Conservation (phyloP, 345 rosid genomes). For the Turnera subulata region DNA sequence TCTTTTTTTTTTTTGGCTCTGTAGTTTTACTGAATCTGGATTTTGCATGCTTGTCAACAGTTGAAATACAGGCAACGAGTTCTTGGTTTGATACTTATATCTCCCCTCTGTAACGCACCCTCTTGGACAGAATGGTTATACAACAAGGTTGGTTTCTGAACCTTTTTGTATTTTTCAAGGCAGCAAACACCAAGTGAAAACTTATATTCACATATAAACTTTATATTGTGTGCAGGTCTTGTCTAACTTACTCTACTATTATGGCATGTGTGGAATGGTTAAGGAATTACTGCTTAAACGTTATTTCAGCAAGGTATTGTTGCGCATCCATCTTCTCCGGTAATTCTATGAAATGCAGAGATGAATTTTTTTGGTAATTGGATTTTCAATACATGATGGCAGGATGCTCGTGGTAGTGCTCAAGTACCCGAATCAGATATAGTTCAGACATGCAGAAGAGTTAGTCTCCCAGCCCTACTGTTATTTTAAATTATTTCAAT, state of each 20-base stretch:
- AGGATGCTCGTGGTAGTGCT: slow-evolving; percentile 81
- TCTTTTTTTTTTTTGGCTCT: neutral
- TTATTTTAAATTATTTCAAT: neutral
- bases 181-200: neutral
- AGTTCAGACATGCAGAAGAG: slow-evolving; percentile 79
- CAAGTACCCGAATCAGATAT: slow-evolving; percentile 77
- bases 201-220: slow-evolving; percentile 12
- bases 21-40: slow-evolving; percentile 7
- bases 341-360: slow-evolving; percentile 3
- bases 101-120: slow-evolving; percentile 90
- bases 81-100: slow-evolving; percentile 82
- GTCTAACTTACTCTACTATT: slow-evolving; percentile 79
- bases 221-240: slow-evolving; percentile 48
- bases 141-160: slow-evolving; percentile 57
- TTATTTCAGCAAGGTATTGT: slow-evolving; percentile 83
- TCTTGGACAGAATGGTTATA: slow-evolving; percentile 90
- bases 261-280: slow-evolving; percentile 92
- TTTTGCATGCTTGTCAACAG: slow-evolving; percentile 39
- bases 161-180: slow-evolving; percentile 13
- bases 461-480: slow-evolving; percentile 33
- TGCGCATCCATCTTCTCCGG: slow-evolving; percentile 10
- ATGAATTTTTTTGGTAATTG: slow-evolving; percentile 17
- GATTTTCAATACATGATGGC: slow-evolving; percentile 29
- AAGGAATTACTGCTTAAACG: slow-evolving; percentile 84
- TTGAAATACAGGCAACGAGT: slow-evolving; percentile 88